A percentile compares a stretch with the other conserved stretches of the same genome.
Conservation (phyloP, 2,329 filamentous ascomycete genomes). For the Neonectria sp. region DNA sequence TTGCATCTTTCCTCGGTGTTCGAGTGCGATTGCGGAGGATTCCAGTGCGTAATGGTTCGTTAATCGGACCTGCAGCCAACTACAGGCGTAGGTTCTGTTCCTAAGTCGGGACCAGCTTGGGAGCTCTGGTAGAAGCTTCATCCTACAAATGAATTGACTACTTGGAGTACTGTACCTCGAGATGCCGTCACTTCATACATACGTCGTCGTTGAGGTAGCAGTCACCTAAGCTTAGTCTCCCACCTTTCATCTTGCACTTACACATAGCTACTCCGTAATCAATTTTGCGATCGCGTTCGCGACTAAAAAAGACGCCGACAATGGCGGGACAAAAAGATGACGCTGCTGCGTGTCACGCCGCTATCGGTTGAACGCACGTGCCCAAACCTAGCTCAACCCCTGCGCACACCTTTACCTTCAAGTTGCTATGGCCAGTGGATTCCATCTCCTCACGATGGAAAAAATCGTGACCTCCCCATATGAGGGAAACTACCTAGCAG, state of each 20-base stretch:
- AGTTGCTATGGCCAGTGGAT: not conserved
- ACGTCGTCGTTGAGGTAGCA: not conserved
- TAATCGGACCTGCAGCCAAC: not conserved
- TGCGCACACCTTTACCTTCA: not conserved
- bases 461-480: not conserved
- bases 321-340: slow-evolving; percentile 13
- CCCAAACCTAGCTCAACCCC: not conserved
- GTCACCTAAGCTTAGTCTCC: not conserved
- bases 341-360: not conserved
- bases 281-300: slow-evolving; percentile 9
- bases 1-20: not conserved
- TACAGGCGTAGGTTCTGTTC: not conserved
- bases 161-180: not conserved
- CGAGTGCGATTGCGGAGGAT: slow-evolving; percentile 5
- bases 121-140: no score
- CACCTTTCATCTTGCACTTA: slow-evolving; percentile 20
- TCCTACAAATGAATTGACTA: no score
- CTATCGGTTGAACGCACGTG: not conserved
- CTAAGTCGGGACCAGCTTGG: no score
- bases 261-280: slow-evolving; percentile 1
- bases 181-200: not conserved
- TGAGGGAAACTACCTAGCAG: not conserved
- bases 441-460: not conserved
- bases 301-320: slow-evolving; percentile 17
- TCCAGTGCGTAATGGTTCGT: not conserved